Percentiles rank a stretch among this genome's conserved stretches.
These are phyloP conservation scores for Euphrasia arctica DNA, from an alignment of 305 asterid genomes.

Conservation along the genomic window DNA sequence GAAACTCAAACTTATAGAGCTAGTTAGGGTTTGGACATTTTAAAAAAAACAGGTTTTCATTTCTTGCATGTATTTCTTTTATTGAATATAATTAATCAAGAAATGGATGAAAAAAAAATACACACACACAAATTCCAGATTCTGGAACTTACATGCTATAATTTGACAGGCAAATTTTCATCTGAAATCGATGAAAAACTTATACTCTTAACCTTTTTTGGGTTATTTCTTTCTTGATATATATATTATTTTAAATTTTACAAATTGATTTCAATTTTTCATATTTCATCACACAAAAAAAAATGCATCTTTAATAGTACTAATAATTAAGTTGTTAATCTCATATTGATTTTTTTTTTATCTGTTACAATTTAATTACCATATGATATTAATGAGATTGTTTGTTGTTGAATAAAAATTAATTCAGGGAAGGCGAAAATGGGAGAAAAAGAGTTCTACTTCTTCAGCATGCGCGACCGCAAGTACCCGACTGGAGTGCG, in stretches of 20 bases:
- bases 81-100: background rate
- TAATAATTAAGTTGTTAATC: no score
- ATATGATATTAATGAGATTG: background rate
- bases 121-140: background rate
- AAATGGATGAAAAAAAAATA: background rate
- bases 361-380: background rate
- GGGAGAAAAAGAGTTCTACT: constrained; percentile 97
- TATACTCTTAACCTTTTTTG: no score
- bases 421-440: constrained; percentile 77
- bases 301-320: no score
- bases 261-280: background rate
- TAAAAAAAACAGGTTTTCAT: no score
- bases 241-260: no score
- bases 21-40: constrained; percentile 1
- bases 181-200: background rate
- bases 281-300: no score
- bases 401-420: background rate
- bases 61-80: no score
- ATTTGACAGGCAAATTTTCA: background rate
- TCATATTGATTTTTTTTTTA: no score
- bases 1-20: background rate
- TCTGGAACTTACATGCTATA: background rate
- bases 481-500: constrained; percentile 94
- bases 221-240: no score
- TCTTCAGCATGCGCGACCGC: constrained; percentile 90